A percentile compares a stretch with the other conserved stretches of the same genome.
Conservation (phyloP, 139 green algal genomes). For the Chlamydomonas sp. region DNA sequence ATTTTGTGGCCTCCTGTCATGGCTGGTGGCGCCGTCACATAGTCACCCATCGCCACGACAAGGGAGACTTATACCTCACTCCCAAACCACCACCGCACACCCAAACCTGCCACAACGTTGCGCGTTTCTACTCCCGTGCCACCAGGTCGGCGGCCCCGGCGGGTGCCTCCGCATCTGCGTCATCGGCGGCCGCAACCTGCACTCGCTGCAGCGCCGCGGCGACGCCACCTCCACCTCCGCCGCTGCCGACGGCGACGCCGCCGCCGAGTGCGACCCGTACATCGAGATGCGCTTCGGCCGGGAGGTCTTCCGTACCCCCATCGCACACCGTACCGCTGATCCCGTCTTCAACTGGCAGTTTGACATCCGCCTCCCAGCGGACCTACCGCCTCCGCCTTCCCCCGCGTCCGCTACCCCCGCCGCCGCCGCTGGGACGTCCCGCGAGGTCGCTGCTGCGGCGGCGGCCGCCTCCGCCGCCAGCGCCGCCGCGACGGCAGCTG, state of each 20-base stretch:
- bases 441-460: not conserved
- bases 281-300: conserved; percentile 48
- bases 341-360: conserved; percentile 56
- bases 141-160: conserved; percentile 39
- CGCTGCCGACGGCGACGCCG: not conserved
- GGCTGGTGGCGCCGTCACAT: too few species aligned
- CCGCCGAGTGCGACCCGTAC: conserved; percentile 27
- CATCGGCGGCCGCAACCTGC: conserved; percentile 39
- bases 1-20: too few species aligned
- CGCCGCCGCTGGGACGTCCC: not conserved
- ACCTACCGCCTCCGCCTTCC: not conserved
- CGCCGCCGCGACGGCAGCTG: not conserved
- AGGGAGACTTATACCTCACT: too few species aligned
- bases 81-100: not conserved
- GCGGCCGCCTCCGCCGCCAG: not conserved
- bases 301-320: conserved; percentile 50
- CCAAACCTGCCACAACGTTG: not conserved
- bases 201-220: not conserved
- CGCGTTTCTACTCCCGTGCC: not conserved
- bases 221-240: not conserved
- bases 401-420: not conserved
- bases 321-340: conserved; percentile 34
- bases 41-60: too few species aligned
- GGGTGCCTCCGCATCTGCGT: conserved; percentile 37
- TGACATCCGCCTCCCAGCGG: conserved; percentile 14